A percentile compares a stretch with the other conserved stretches of the same genome.
Evolutionary conservation across 257 asterid genomes (phyloP).

Genomic region (Solanum gracilifrons): DNA sequence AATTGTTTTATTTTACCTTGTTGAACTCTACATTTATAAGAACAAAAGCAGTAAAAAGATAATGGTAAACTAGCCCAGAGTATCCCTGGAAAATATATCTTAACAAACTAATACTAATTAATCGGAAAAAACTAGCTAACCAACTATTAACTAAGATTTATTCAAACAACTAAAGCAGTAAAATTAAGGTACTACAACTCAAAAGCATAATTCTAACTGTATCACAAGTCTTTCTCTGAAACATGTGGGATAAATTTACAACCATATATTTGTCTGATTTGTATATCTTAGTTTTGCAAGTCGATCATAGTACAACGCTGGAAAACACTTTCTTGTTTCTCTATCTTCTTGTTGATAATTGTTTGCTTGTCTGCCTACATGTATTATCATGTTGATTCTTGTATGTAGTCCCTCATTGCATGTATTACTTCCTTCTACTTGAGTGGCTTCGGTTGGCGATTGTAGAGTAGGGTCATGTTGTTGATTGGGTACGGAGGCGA

Average conservation of each 20-base stretch:
- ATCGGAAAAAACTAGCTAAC: background rate
- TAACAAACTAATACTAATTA: background rate
- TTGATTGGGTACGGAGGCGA: background rate
- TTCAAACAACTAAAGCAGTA: background rate
- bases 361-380: background rate
- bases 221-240: background rate
- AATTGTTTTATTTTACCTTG: background rate
- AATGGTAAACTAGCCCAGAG: background rate
- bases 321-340: background rate
- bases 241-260: background rate
- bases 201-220: background rate
- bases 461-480: background rate
- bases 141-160: background rate
- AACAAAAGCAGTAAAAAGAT: background rate
- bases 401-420: background rate
- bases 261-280: background rate
- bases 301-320: background rate
- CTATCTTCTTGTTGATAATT: background rate
- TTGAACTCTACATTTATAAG: background rate
- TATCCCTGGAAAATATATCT: background rate
- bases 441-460: background rate
- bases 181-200: background rate
- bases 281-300: background rate
- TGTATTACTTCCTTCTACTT: background rate
- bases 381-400: background rate